Evolutionary conservation across 805 yeast species (phyloP).

Genomic region (Yamadazyma laniorum): DNA sequence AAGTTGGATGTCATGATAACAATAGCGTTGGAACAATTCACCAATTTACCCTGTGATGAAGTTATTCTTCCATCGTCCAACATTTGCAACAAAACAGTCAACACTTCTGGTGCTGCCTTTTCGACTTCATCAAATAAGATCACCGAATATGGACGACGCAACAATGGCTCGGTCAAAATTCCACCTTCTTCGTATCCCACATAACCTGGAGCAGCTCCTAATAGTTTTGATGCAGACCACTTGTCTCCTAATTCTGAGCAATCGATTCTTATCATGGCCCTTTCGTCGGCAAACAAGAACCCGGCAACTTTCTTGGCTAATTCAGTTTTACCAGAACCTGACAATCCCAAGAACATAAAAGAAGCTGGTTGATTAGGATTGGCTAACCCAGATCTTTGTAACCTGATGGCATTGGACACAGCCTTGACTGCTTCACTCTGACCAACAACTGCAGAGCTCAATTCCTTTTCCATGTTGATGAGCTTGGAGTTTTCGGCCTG

Average conservation of each 20-base stretch:
- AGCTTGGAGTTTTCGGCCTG: conserved; percentile 94
- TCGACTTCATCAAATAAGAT: conserved; percentile 95
- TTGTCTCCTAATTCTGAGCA: conserved; percentile 96
- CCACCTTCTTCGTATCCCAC: conserved; percentile 99
- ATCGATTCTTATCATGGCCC: conserved; percentile 95
- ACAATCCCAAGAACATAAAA: conserved; percentile 88
- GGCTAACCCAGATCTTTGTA: conserved; percentile 90
- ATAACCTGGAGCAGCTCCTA: conserved; percentile 95
- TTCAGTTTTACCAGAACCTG: conserved; percentile 98
- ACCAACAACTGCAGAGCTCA: conserved; percentile 85
- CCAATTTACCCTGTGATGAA: conserved; percentile 88
- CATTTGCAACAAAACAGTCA: conserved; percentile 87
- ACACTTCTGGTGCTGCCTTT: conserved; percentile 97
- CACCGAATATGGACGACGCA: conserved; percentile 94
- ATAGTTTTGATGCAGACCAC: conserved; percentile 88
- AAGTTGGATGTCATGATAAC: conserved; percentile 96
- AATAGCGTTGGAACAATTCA: conserved; percentile 89
- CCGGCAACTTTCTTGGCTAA: conserved; percentile 96
- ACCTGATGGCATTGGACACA: conserved; percentile 90
- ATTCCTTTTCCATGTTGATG: conserved; percentile 89
- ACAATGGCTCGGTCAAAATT: conserved; percentile 84
- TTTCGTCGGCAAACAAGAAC: conserved; percentile 92
- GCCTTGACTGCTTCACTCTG: conserved; percentile 95
- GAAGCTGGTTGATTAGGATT: conserved; percentile 97
- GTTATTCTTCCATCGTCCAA: conserved; percentile 96